Percentiles rank a stretch among this genome's conserved stretches.
phyloP scores from a whole-genome alignment of 768 basidiomycete genomes.

The Amanita brunnescens region DNA sequence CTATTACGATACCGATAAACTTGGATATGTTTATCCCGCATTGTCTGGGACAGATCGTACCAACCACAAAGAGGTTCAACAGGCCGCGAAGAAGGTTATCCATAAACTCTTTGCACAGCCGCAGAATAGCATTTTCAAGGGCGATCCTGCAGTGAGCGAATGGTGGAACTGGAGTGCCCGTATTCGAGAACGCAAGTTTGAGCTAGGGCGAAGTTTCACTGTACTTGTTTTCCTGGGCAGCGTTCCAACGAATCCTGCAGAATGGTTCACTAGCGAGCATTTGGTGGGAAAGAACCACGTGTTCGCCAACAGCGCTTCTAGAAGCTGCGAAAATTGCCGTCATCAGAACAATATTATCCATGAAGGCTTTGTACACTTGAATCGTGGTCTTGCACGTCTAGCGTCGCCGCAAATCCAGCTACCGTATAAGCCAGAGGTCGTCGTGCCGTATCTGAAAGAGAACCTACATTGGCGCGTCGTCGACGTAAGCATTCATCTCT shows the following conservation, averaged over 20 bases:
- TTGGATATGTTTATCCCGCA: slow-evolving; percentile 45
- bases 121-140: slow-evolving; percentile 3
- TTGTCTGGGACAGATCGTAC: slow-evolving; percentile 16
- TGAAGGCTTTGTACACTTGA: slow-evolving; percentile 40
- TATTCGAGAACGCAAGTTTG: slow-evolving; percentile 33
- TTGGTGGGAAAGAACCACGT: slow-evolving; percentile 37
- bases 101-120: not conserved
- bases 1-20: slow-evolving; percentile 16
- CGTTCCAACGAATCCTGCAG: slow-evolving; percentile 25
- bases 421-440: slow-evolving; percentile 28
- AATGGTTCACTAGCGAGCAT: slow-evolving; percentile 26
- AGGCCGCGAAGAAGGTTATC: not conserved
- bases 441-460: slow-evolving; percentile 31
- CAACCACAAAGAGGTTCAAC: not conserved
- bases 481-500: slow-evolving; percentile 20
- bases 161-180: slow-evolving; percentile 35
- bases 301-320: slow-evolving; percentile 28
- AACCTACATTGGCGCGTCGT: slow-evolving; percentile 34
- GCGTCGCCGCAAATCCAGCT: slow-evolving; percentile 17
- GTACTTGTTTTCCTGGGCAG: slow-evolving; percentile 39
- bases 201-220: slow-evolving; percentile 33
- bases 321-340: slow-evolving; percentile 32
- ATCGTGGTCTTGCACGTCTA: slow-evolving; percentile 20
- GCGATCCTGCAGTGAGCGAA: not conserved
- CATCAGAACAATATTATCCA: slow-evolving; percentile 20